Evolutionary conservation across 345 rosid genomes (phyloP), one percentile per base, ranked within the genome.

Genomic region (Atalantia buxifolia): DNA sequence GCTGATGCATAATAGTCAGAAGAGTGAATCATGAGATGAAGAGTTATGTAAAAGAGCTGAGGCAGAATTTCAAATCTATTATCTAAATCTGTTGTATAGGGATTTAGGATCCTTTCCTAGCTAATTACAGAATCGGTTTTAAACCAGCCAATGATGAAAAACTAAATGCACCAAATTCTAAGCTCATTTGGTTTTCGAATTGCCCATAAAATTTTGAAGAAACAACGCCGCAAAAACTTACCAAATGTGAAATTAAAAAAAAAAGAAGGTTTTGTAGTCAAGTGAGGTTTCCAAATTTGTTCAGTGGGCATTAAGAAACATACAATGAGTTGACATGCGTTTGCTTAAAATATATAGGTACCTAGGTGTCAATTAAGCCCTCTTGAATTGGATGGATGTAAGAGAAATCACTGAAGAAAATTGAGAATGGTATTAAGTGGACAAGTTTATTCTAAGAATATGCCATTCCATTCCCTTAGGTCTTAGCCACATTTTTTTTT

Each of bases 361-460:
- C 21, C 9, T 63, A 64, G 40, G 38, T 64, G 67, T 30, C 50
- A 45, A 13, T 12, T 1, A 31, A 16, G 22, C n/a, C 30, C 63
- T 22, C 33, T 55, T 53, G 19, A 72, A 33, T 7, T 56, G 30
- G 64, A 72, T 33, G 64, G 22, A 69, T 14, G 31, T 6, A 24
- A 56, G n/a, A 74, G 18, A 60, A 42, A 27, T 42, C 40, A 22
- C 31, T 2, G 31, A 64, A 7, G 31, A 12, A 36, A 65, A 45
- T 30, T 69, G 60, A 13, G 66, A 59, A 2, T 5, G 5, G 9
- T 27, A 18, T 5, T 59, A 55, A 77, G 84, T 61, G 84, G 78
- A 69, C 72, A 74, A 35, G 81, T 81, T 81, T 77, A 68, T 77
- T 77, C 84, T 62, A 61, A 78, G 84, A 27, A 81, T 73, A 81